Evolutionary conservation across 352 stramenopile species (phyloP).

Genomic region (Phytophthora pisi): DNA sequence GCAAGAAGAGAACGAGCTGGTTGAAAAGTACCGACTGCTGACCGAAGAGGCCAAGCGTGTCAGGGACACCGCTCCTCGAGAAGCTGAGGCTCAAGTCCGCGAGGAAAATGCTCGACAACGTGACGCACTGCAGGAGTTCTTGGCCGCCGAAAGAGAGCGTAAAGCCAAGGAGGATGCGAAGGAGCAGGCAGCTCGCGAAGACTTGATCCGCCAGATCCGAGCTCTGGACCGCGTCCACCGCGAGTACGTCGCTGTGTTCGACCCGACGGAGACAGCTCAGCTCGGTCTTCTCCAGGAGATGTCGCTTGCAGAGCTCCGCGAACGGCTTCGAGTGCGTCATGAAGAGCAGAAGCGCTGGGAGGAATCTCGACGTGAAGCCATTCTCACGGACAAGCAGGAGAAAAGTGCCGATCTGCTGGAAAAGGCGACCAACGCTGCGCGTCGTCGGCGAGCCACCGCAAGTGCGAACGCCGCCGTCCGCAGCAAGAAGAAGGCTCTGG

Average conservation of each 20-base stretch:
- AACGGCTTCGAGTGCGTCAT: constrained; percentile 85
- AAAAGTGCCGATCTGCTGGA: constrained; percentile 77
- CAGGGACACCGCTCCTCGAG: constrained; percentile 76
- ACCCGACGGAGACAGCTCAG: constrained; percentile 88
- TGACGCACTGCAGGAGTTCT: constrained; percentile 69
- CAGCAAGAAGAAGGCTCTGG: constrained; percentile 61
- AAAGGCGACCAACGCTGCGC: constrained; percentile 81
- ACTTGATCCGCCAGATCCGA: constrained; percentile 88
- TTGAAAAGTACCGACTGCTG: constrained; percentile 59
- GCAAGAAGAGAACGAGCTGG: constrained; percentile 56
- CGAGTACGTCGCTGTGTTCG: constrained; percentile 87
- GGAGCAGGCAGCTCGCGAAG: constrained; percentile 76
- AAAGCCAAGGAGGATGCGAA: constrained; percentile 66
- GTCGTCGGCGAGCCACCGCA: constrained; percentile 67
- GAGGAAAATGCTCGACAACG: constrained; percentile 66
- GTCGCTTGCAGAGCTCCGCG: constrained; percentile 86
- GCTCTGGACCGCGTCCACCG: constrained; percentile 81
- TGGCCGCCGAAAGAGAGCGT: constrained; percentile 62
- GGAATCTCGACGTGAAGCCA: constrained; percentile 63
- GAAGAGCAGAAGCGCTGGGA: constrained; percentile 74
- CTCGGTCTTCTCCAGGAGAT: constrained; percentile 92
- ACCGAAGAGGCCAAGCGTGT: constrained; percentile 77
- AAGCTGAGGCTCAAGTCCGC: constrained; percentile 70
- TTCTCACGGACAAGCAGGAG: constrained; percentile 76
- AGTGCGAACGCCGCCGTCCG: constrained; percentile 61